Evolutionary conservation across 1,139 yeast genomes (phyloP), one percentile per base, ranked within the genome.

Genomic region (Saccharomyces pastorianus): DNA sequence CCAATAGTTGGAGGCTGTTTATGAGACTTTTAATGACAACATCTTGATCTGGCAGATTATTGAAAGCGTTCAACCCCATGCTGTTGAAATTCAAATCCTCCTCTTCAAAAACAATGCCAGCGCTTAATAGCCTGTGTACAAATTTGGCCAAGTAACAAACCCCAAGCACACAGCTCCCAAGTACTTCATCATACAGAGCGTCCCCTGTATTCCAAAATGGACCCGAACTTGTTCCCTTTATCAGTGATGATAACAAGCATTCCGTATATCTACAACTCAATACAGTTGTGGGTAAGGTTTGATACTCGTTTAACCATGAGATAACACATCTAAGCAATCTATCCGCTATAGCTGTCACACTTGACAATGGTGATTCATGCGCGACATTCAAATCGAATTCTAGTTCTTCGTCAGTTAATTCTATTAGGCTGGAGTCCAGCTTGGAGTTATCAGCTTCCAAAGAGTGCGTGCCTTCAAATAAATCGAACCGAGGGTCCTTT

Each of bases 391-490:
- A 57, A 57, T 68, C 68, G 55, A 70, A 73, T 1, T 58, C 46
- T 17, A 55, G 46, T 51, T 82, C 87, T 4, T 68, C 75, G 0
- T 60, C 57, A 1, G 71, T 60, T 38, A 83, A 65, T 23, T 70
- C 58, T 11, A 85, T 76, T 53, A 83, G 61, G 1, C 84, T 83
- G 0, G 93, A 81, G 61, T 86, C 95, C 49, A 86, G 69, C 56
- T 77, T 78, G n/a, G 75, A 71, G 62, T 85, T 85, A 54, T 77
- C 71, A 5, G 82, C 77, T 65, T 86, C 95, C 53, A 85, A 70
- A 0, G 95, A 90, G 61, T 88, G 80, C 0, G 95, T 84, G 0
- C 91, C 91, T 62, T 84, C 88, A 54, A 85, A 74, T 42, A 85
- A 69, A 56, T 83, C 80, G 67, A 85, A 85, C 42, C 69, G 66